Conservation (phyloP, 2,329 filamentous ascomycete species). For the Erysiphe pulchra region DNA sequence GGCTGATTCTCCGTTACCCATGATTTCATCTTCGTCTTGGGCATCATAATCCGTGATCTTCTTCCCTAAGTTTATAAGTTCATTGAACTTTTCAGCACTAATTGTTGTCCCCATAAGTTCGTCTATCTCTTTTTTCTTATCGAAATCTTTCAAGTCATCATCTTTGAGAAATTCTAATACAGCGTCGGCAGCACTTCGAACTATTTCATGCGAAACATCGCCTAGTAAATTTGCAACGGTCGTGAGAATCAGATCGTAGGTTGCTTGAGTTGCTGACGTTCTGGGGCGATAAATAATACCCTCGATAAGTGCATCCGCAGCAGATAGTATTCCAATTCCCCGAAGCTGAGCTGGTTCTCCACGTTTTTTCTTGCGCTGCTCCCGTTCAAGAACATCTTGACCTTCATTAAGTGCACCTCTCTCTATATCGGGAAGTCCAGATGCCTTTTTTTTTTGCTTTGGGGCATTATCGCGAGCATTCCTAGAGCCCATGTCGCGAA, state of each 20-base stretch:
- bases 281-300: constrained; percentile 78
- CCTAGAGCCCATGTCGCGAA: constrained; percentile 79
- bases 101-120: constrained; percentile 69
- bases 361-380: constrained; percentile 65
- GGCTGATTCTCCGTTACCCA: constrained; percentile 39
- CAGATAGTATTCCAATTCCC: constrained; percentile 55
- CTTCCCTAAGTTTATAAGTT: constrained; percentile 85
- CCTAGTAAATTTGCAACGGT: constrained; percentile 72
- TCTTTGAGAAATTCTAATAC: constrained; percentile 83
- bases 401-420: constrained; percentile 56
- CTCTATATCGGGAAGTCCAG: constrained; percentile 42
- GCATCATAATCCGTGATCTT: constrained; percentile 98
- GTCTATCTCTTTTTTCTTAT: constrained; percentile 95
- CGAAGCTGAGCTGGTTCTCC: constrained; percentile 44
- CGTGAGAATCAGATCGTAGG: constrained; percentile 82
- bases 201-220: constrained; percentile 77
- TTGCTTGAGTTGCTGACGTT: constrained; percentile 72
- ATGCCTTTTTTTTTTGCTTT: constrained; percentile 48
- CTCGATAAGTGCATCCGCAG: constrained; percentile 68
- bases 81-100: constrained; percentile 81
- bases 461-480: constrained; percentile 58
- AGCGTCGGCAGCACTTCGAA: constrained; percentile 80
- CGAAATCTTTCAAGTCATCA: constrained; percentile 84
- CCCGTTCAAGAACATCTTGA: constrained; percentile 56
- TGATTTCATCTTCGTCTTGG: constrained; percentile 82